phyloP scores from a whole-genome alignment of 768 basidiomycete genomes.

The Tylopilus subfusipes region DNA sequence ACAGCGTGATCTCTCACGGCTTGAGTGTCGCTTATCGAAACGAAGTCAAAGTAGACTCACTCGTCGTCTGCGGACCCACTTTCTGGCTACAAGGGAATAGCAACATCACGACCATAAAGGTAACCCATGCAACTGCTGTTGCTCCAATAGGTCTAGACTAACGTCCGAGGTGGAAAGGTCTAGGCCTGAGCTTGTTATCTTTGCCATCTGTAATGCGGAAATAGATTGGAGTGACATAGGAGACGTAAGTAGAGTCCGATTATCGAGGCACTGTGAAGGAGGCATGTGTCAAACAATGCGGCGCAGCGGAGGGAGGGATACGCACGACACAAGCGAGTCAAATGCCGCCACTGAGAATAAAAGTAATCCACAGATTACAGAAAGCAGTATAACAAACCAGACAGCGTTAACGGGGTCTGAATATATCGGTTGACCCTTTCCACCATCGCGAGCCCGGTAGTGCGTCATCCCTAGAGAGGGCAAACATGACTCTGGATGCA shows the following conservation, averaged over 20 bases:
- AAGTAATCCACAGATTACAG: slow-evolving; percentile 31
- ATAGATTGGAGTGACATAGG: slow-evolving; percentile 37
- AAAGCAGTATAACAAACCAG: slow-evolving; percentile 36
- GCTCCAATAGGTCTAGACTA: slow-evolving; percentile 32
- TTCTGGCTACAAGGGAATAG: slow-evolving; percentile 31
- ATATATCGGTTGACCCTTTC: slow-evolving; percentile 33
- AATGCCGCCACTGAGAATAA: slow-evolving; percentile 35
- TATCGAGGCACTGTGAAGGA: slow-evolving; percentile 26
- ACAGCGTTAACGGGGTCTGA: slow-evolving; percentile 38
- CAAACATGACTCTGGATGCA: slow-evolving; percentile 46
- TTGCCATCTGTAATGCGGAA: slow-evolving; percentile 35
- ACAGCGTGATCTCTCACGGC: slow-evolving; percentile 19
- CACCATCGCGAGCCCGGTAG: slow-evolving; percentile 37
- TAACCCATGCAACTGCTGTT: slow-evolving; percentile 30
- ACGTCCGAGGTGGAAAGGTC: slow-evolving; percentile 33
- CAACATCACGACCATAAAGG: slow-evolving; percentile 33
- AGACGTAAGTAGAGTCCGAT: slow-evolving; percentile 37
- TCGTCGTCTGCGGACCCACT: slow-evolving; percentile 29
- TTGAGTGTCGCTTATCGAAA: not conserved
- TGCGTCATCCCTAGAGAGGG: slow-evolving; percentile 39
- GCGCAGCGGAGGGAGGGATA: not conserved
- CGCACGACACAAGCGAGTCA: slow-evolving; percentile 35
- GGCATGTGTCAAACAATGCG: not conserved
- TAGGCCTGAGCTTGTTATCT: slow-evolving; percentile 32
- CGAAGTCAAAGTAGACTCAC: slow-evolving; percentile 19